Evolutionary conservation across 768 basidiomycete species (phyloP), one percentile per base, ranked within the genome.

Genomic region (Sutorius australiensis): DNA sequence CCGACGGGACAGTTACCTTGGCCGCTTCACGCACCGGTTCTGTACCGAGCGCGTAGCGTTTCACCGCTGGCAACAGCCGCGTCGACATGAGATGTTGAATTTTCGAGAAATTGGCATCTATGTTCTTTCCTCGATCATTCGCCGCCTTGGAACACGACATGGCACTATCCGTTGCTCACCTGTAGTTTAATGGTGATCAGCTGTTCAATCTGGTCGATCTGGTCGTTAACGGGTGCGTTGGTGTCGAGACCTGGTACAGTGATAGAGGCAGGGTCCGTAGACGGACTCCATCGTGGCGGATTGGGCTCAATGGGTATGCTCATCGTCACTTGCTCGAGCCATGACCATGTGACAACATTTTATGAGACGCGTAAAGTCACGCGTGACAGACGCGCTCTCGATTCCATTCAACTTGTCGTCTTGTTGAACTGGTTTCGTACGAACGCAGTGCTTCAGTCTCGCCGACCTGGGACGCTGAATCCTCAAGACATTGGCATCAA

Each of bases 141-240:
- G 50, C 38, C 36, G 44, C 49, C 49, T 37, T 45, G 50, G 51
- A 50, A 56, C 34, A 30, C 10, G 37, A n/a, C 24, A 19, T 8
- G 30, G 13, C 16, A 34, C 13, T 43, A 42, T n/a, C 34, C 6
- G 34, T 14, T 37, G 34, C 67, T 58, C 50, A 87, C 92, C 80
- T 95, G 94, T 11, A 98, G 76, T 59, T 93, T 87, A 48, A 94
- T 79, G 9, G 95, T 94, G 56, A 95, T 95, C 63, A 95, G 78
- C 66, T 97, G 95, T 70, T 98, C 95, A 53, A 97, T 92, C 70
- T 95, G 91, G 63, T 95, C 92, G 49, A 93, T 87, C 73, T 97
- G 94, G 62, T 87, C 92, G 54, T 79, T 79, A 24, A 83, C 73
- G 19, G 87, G 77, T 21, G 87, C 86, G 10, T 73, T 75, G 1